Evolutionary conservation across 1,284 basidiomycete species (phyloP).

Genomic region (Vanrija humicola): DNA sequence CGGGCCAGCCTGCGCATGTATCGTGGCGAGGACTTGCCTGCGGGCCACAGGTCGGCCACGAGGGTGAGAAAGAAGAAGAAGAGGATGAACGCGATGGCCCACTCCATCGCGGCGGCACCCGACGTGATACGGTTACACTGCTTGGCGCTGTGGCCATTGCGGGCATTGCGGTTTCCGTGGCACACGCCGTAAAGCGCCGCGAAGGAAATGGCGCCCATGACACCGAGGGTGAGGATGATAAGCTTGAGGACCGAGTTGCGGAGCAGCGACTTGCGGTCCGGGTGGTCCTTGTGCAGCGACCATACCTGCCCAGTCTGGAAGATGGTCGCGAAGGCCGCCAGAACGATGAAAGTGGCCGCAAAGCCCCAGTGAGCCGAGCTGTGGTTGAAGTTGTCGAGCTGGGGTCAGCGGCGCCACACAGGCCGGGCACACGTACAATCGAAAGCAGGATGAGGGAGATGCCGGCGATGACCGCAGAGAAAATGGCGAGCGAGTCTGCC

Average conservation of each 20-base stretch:
- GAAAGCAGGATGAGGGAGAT: constrained; percentile 51
- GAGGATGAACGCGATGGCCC: constrained; percentile 50
- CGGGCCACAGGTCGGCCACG: constrained; percentile 39
- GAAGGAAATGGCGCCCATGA: constrained; percentile 51
- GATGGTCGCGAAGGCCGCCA: constrained; percentile 51
- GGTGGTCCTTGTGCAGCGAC: constrained; percentile 49
- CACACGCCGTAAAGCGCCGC: constrained; percentile 47
- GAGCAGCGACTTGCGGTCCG: constrained; percentile 47
- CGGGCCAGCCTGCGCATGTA: constrained; percentile 46
- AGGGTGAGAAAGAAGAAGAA: constrained; percentile 47
- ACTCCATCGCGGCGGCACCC: constrained; percentile 51
- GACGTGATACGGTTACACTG: constrained; percentile 50
- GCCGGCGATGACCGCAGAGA: constrained; percentile 50
- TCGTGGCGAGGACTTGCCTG: constrained; percentile 47
- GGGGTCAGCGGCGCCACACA: neutral
- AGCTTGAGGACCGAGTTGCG: constrained; percentile 52
- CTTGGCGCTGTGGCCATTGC: constrained; percentile 14
- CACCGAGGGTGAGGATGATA: constrained; percentile 48
- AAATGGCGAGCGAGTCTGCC: constrained; percentile 49
- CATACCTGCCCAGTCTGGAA: constrained; percentile 53
- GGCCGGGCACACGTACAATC: constrained; percentile 27
- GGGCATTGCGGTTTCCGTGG: constrained; percentile 20
- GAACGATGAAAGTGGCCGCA: constrained; percentile 53
- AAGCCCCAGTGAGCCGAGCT: constrained; percentile 52
- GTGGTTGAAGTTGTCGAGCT: constrained; percentile 50